Conservation (phyloP, 257 asterid genomes). For the Hygrophila difformis region DNA sequence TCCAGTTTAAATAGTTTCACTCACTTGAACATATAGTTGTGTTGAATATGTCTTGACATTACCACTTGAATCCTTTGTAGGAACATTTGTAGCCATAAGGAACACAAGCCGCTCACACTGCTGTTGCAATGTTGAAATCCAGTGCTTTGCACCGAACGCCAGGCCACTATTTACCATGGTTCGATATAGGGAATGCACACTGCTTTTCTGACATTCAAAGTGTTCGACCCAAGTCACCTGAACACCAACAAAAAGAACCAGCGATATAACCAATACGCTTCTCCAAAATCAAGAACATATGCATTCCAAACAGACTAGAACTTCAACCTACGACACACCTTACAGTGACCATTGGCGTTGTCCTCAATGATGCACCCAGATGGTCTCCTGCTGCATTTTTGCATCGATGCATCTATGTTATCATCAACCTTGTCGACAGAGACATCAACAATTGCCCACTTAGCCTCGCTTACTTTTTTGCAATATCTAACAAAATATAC, state of each 20-base stretch:
- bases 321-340: no score
- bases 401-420: slow-evolving; percentile 40
- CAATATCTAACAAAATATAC: slow-evolving; percentile 59
- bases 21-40: neutral
- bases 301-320: slow-evolving; percentile 23
- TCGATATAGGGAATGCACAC: slow-evolving; percentile 52
- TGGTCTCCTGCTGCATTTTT: slow-evolving; percentile 67
- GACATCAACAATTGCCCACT: slow-evolving; percentile 82
- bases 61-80: slow-evolving; percentile 74
- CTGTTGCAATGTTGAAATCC: slow-evolving; percentile 74
- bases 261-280: no score
- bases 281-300: no score
- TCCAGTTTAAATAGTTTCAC: slow-evolving; percentile 12
- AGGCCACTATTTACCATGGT: slow-evolving; percentile 61
- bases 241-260: neutral
- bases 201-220: slow-evolving; percentile 53
- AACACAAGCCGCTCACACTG: slow-evolving; percentile 70
- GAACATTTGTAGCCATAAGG: slow-evolving; percentile 79
- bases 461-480: slow-evolving; percentile 44
- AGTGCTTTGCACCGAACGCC: slow-evolving; percentile 84
- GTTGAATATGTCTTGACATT: slow-evolving; percentile 8
- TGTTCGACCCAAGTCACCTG: slow-evolving; percentile 98
- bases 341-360: slow-evolving; percentile 70
- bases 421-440: slow-evolving; percentile 62
- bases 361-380: slow-evolving; percentile 92